Evolutionary conservation across 1,284 basidiomycete species (phyloP), one percentile per base, ranked within the genome.

Genomic region (Stygiomarasmius scandens): DNA sequence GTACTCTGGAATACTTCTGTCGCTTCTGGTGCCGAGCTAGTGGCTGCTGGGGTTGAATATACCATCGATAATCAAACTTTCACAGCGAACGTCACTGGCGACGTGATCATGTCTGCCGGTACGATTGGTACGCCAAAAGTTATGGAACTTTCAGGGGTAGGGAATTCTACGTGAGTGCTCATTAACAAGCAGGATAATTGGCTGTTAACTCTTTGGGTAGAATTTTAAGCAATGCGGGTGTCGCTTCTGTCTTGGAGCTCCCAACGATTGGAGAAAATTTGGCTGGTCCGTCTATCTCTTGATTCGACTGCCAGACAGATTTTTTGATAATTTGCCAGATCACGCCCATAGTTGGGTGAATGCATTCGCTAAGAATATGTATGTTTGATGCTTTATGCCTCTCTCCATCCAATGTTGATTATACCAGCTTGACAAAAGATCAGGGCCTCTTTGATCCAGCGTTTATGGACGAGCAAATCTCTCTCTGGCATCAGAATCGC

Each of bases 111-210:
- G 25, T 56, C 70, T 34, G 67, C 69, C 2, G 70, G 70, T 4
- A 64, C 67, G 8, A 67, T 71, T 52, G 67, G 70, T 0, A 70
- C 64, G 22, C 69, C 71, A 11, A 68, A 69, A 58, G 52, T 74
- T 16, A 61, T 71, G 27, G 69, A 71, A 45, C 54, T 66, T 12
- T 69, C 67, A 19, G 70, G 70, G 8, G 65, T 71, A 14, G 70
- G 70, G 1, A 71, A 69, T 53, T 38, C 60, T 20, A 70, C 64
- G 69, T 68, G 49, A 25, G 66, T 63, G 20, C 5, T 23, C 23
- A n/a, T n/a, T 50, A 11, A 9, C 24, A 20, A 8, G n/a, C 24
- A 10, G 3, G 3, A 3, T 10, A 12, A 6, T 16, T 32, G n/a
- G n/a, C 10, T 32, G 1, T n/a, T 19, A 24, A 22, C 24, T 4